Percentiles rank a stretch among this genome's conserved stretches.
These are phyloP conservation scores for Vaccinium corymbosum DNA, from an alignment of 148 eudicot species.

Conservation along the genomic window DNA sequence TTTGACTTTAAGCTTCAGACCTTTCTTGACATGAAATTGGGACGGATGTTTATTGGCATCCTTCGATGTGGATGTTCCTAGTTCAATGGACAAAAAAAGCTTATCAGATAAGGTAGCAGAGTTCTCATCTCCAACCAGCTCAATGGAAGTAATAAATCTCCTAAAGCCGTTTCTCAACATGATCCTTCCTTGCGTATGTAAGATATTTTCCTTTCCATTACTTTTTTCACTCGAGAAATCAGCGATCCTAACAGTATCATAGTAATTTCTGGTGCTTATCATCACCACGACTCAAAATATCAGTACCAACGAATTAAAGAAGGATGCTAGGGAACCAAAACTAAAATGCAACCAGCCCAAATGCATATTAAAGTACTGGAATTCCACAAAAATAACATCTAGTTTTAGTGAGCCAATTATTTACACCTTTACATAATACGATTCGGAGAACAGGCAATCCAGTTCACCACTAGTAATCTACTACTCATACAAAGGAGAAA, in stretches of 20 bases:
- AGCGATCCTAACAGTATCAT: not conserved
- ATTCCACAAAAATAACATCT: not conserved
- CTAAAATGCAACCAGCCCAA: not conserved
- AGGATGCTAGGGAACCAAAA: not conserved
- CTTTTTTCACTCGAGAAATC: not conserved
- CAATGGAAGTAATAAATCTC: not conserved
- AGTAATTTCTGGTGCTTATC: not conserved
- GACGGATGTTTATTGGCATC: constrained; percentile 39
- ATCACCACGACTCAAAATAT: not conserved
- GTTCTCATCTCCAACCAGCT: not conserved
- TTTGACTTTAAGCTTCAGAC: constrained; percentile 55
- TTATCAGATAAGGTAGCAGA: not conserved
- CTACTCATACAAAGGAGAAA: not conserved
- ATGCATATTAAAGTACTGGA: not conserved
- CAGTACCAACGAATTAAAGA: not conserved
- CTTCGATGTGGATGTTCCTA: constrained; percentile 48
- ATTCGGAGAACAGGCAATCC: not conserved
- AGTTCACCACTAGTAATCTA: not conserved
- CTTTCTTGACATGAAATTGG: constrained; percentile 69
- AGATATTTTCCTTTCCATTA: not conserved
- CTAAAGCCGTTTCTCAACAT: not conserved
- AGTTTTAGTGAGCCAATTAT: not conserved
- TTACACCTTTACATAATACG: not conserved
- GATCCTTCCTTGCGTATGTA: not conserved
- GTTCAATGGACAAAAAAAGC: constrained; percentile 6